Conservation (phyloP, 768 basidiomycete species). For the Chalciporus chontae region DNA sequence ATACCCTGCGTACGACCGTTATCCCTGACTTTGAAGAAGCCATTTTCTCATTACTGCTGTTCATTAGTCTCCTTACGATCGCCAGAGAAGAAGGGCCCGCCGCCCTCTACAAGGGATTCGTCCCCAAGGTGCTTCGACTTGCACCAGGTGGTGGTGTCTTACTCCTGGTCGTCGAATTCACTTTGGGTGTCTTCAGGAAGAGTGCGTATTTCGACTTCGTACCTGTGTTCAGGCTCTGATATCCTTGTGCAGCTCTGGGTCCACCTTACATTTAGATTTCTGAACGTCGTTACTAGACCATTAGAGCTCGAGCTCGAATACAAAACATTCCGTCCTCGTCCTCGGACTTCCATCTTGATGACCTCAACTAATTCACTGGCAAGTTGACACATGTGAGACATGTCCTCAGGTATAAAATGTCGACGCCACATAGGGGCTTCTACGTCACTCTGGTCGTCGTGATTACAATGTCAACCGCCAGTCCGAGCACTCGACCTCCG, state of each 20-base stretch:
- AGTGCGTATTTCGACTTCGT: constrained; percentile 35
- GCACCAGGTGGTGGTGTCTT: constrained; percentile 96
- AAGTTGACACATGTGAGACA: constrained; percentile 13
- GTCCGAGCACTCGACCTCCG: constrained; percentile 9
- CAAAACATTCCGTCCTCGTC: background rate
- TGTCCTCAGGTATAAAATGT: constrained; percentile 4
- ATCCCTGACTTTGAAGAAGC: background rate
- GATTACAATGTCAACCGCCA: constrained; percentile 24
- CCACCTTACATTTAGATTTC: constrained; percentile 29
- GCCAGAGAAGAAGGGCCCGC: constrained; percentile 82
- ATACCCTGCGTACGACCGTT: constrained; percentile 63
- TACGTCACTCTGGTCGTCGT: constrained; percentile 4
- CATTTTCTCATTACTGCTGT: background rate
- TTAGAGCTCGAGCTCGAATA: background rate
- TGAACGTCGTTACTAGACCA: background rate
- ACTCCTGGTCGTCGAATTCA: constrained; percentile 89
- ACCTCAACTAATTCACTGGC: background rate
- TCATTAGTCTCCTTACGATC: constrained; percentile 58
- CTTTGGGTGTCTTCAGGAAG: constrained; percentile 70
- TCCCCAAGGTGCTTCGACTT: constrained; percentile 91
- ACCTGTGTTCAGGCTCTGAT: background rate
- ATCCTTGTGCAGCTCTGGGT: constrained; percentile 21
- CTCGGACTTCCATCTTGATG: background rate
- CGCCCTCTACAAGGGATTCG: constrained; percentile 92
- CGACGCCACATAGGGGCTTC: constrained; percentile 22